These are phyloP conservation scores for Penicillium sp. DNA, from an alignment of 2,329 filamentous ascomycete species.

Conservation along the genomic window DNA sequence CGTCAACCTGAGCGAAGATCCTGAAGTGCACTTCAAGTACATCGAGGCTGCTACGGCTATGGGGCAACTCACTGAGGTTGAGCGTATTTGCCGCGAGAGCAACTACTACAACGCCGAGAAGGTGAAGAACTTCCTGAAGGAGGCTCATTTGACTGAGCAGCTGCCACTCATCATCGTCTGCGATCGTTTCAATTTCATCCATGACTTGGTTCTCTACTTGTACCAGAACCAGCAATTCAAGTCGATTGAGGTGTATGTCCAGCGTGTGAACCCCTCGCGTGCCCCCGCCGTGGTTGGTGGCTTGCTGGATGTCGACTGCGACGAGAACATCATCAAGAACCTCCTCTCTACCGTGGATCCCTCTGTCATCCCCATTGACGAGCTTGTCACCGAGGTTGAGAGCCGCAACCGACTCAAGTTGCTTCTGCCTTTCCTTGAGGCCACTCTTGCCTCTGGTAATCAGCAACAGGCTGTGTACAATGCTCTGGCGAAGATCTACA, in stretches of 20 bases:
- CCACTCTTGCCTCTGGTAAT: slow-evolving; percentile 80
- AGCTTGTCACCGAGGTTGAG: slow-evolving; percentile 92
- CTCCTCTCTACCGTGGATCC: slow-evolving; percentile 79
- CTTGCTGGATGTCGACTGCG: slow-evolving; percentile 91
- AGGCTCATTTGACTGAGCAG: slow-evolving; percentile 85
- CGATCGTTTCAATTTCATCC: slow-evolving; percentile 98
- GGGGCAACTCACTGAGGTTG: slow-evolving; percentile 89
- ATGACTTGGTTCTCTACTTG: slow-evolving; percentile 90
- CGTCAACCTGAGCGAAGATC: slow-evolving; percentile 91
- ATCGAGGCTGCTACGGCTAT: slow-evolving; percentile 94
- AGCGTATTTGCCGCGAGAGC: slow-evolving; percentile 94
- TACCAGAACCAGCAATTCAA: slow-evolving; percentile 99
- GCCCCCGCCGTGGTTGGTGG: slow-evolving; percentile 92
- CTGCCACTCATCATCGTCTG: slow-evolving; percentile 96
- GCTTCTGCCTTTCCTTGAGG: slow-evolving; percentile 89
- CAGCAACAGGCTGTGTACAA: slow-evolving; percentile 97
- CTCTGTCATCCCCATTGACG: slow-evolving; percentile 81
- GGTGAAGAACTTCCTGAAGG: slow-evolving; percentile 99
- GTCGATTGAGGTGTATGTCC: slow-evolving; percentile 96
- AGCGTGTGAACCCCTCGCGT: slow-evolving; percentile 86
- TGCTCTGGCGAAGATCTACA: slow-evolving; percentile 97
- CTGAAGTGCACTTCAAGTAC: slow-evolving; percentile 98
- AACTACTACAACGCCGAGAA: slow-evolving; percentile 86
- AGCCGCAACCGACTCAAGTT: slow-evolving; percentile 92
- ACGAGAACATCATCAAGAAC: slow-evolving; percentile 92